phyloP scores from a whole-genome alignment of 2,329 filamentous ascomycete species.

The Colletotrichum lentis region DNA sequence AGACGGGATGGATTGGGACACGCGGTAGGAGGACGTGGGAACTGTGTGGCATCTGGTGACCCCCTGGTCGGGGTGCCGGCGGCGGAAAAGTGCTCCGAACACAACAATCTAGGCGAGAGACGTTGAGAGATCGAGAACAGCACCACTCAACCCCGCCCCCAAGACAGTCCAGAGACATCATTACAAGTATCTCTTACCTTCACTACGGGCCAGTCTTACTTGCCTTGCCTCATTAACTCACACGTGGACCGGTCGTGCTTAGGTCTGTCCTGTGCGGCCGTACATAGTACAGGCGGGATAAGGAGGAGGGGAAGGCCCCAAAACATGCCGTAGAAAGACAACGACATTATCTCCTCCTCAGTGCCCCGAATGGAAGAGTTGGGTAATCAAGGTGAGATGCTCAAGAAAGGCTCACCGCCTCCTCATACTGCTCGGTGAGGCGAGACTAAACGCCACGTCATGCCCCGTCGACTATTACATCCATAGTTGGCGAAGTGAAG shows the following conservation, averaged over 20 bases:
- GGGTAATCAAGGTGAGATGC: neutral
- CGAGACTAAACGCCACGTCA: neutral
- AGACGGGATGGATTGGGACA: neutral
- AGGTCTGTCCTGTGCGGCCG: neutral
- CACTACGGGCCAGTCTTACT: neutral
- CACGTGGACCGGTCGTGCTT: neutral
- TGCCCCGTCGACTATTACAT: neutral
- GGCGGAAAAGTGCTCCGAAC: neutral
- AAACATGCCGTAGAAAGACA: constrained; percentile 18
- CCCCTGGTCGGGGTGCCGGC: neutral
- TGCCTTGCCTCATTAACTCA: neutral
- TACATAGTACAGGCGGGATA: constrained; percentile 6
- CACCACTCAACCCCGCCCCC: neutral
- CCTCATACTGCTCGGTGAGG: neutral
- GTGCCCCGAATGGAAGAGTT: neutral
- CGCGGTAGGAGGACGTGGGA: neutral
- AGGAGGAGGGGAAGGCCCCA: constrained; percentile 4
- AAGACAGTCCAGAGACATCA: constrained; percentile 3
- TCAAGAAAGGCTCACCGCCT: neutral
- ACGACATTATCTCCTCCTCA: neutral
- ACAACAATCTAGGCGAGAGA: neutral
- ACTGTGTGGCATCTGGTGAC: neutral
- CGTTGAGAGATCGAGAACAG: neutral
- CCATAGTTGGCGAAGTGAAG: neutral
- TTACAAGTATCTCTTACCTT: neutral